Evolutionary conservation across 2,329 filamentous ascomycete species (phyloP).

Genomic region (Arthrobotrys megalospora): DNA sequence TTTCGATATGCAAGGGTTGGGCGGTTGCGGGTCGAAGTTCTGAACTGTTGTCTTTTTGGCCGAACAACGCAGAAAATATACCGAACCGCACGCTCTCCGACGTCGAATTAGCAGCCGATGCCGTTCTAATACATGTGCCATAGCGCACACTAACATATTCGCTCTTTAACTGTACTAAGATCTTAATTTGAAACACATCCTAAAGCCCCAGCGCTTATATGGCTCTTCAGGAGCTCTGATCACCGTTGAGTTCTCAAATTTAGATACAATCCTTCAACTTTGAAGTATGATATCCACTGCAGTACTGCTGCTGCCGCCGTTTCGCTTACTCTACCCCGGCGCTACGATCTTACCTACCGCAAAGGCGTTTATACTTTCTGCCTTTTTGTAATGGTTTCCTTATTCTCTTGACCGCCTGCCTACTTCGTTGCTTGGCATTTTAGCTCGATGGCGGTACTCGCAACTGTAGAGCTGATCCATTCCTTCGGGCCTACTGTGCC

Average conservation of each 20-base stretch:
- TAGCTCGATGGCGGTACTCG: constrained; percentile 20
- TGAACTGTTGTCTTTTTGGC: constrained; percentile 44
- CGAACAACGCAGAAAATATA: constrained; percentile 37
- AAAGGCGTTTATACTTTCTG: constrained; percentile 42
- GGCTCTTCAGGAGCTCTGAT: background rate
- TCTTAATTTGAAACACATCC: constrained; percentile 36
- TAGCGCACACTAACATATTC: background rate
- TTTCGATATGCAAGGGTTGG: constrained; percentile 4
- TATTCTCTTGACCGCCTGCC: constrained; percentile 12
- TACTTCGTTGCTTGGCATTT: constrained; percentile 27
- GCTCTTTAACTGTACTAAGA: constrained; percentile 17
- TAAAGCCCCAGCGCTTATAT: constrained; percentile 45
- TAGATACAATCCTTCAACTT: background rate
- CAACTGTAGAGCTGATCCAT: background rate
- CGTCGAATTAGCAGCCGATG: background rate
- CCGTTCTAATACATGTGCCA: constrained; percentile 3
- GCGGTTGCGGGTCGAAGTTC: constrained; percentile 18
- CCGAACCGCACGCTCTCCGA: constrained; percentile 7
- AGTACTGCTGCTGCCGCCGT: constrained; percentile 9
- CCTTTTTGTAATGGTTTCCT: constrained; percentile 11
- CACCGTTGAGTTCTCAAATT: constrained; percentile 2
- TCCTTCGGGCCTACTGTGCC: constrained; percentile 27
- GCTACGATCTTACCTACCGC: constrained; percentile 15
- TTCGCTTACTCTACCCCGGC: constrained; percentile 42
- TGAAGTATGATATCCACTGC: background rate